phyloP scores from a whole-genome alignment of 2,329 filamentous ascomycete genomes.

The Leptographium procerum region DNA sequence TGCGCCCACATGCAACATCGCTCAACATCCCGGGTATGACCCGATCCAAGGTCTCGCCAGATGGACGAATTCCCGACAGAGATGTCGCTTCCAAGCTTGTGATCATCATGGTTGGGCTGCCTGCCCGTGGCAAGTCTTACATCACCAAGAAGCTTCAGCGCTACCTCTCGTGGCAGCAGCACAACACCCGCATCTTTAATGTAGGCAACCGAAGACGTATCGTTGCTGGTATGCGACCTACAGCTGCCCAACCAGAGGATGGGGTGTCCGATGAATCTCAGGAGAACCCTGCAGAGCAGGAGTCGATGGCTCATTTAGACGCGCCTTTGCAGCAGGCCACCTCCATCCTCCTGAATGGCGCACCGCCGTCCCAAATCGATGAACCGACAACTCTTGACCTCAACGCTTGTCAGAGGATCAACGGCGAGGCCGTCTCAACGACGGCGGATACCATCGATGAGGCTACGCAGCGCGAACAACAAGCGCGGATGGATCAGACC shows the following conservation, averaged over 20 bases:
- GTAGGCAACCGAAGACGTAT: conserved; percentile 84
- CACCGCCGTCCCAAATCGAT: conserved; percentile 25
- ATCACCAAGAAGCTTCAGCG: conserved; percentile 96
- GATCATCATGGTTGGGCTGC: conserved; percentile 96
- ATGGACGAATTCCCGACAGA: conserved; percentile 83
- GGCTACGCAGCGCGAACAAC: not conserved
- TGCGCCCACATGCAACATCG: conserved; percentile 78
- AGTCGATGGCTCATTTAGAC: conserved; percentile 18
- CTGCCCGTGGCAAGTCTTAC: conserved; percentile 93
- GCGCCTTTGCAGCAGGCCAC: conserved; percentile 41
- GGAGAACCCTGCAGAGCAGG: conserved; percentile 8
- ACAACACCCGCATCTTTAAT: conserved; percentile 94
- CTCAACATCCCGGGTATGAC: conserved; percentile 96
- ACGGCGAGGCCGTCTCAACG: not conserved
- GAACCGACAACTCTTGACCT: conserved; percentile 30
- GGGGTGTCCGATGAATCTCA: not conserved
- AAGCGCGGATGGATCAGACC: conserved; percentile 64
- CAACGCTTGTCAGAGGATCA: conserved; percentile 12
- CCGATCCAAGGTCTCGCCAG: conserved; percentile 86
- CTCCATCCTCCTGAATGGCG: conserved; percentile 45
- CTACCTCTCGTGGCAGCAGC: conserved; percentile 94
- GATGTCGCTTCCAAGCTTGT: conserved; percentile 95
- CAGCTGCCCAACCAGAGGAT: conserved; percentile 10
- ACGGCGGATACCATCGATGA: not conserved
- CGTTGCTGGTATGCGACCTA: conserved; percentile 49